A percentile compares a stretch with the other conserved stretches of the same genome.
These are phyloP conservation scores for Scleromitrula shiraiana DNA, from an alignment of 2,329 filamentous ascomycete species.

Conservation along the genomic window DNA sequence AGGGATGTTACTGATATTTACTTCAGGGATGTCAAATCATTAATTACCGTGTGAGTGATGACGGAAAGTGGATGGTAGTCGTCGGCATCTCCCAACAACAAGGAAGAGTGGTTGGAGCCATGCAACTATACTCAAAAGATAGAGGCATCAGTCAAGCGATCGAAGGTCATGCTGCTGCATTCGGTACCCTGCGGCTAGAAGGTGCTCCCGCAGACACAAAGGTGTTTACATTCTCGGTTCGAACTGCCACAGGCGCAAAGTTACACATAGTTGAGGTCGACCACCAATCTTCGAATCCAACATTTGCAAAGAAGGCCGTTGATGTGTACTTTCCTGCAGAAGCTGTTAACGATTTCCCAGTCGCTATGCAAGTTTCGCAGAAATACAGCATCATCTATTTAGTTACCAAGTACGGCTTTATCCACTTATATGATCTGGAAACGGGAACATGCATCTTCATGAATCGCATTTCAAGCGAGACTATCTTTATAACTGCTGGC, in stretches of 20 bases:
- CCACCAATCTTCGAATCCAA: slow-evolving; percentile 79
- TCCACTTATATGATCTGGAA: slow-evolving; percentile 96
- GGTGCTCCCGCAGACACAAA: slow-evolving; percentile 87
- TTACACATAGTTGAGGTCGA: slow-evolving; percentile 97
- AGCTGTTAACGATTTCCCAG: slow-evolving; percentile 93
- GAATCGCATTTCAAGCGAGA: slow-evolving; percentile 99
- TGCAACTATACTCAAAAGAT: slow-evolving; percentile 96
- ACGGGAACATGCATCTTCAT: slow-evolving; percentile 95
- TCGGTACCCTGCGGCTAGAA: slow-evolving; percentile 82
- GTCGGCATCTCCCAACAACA: slow-evolving; percentile 92
- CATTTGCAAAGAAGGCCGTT: slow-evolving; percentile 90
- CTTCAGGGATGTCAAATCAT: slow-evolving; percentile 93
- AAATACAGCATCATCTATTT: slow-evolving; percentile 97
- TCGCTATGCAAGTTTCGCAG: slow-evolving; percentile 92
- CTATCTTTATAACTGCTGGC: slow-evolving; percentile 88
- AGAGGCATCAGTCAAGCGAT: slow-evolving; percentile 96
- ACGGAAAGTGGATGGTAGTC: slow-evolving; percentile 97
- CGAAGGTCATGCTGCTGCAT: slow-evolving; percentile 92
- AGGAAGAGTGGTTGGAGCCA: slow-evolving; percentile 86
- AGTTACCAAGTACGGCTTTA: slow-evolving; percentile 98
- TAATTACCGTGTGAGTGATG: slow-evolving; percentile 93
- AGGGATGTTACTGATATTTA: slow-evolving; percentile 14
- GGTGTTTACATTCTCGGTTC: slow-evolving; percentile 93
- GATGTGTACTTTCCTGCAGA: slow-evolving; percentile 97
- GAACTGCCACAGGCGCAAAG: slow-evolving; percentile 83